Evolutionary conservation across 192 early-diverging fungal species (phyloP), one percentile per base, ranked within the genome.

Genomic region (Coemansia sp.): DNA sequence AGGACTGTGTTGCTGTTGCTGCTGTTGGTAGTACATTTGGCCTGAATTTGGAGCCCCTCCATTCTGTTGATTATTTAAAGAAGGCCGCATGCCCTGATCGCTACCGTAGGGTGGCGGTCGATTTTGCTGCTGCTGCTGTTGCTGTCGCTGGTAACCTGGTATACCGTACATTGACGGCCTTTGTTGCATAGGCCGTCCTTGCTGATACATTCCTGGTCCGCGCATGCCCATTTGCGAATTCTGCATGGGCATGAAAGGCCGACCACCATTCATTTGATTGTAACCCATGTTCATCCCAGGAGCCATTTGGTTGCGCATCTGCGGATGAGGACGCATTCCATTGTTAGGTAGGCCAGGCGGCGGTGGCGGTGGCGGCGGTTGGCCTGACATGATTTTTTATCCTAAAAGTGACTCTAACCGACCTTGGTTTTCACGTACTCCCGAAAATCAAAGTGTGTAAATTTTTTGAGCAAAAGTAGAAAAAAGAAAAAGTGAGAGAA

Each of bases 161-260:
- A 61, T 64, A n/a, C 67, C 44, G 23, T 69, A 54, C 19, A 49
- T 49, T 18, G 54, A 54, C 23, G 25, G 54, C 26, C 54, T 63
- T 21, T 61, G 61, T 38, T 57, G 53, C 54, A 59, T 60, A 9
- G 27, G 62, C 1, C 62, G 58, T 21, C 64, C 57, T 58, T 65
- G 73, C n/a, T 38, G 38, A 38, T 66, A 58, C 49, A 54, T 54
- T 21, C 60, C 60, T 2, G 63, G 64, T 5, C 58, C 56, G 5
- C 67, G 63, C 63, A 68, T 60, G 52, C 62, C 62, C 72, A 74
- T 74, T 67, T 73, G 70, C 7, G 30, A 31, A 10, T 58, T 58
- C 16, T 61, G 57, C 64, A 53, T 47, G 3, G 26, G 47, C 62
- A 66, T 67, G 26, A 49, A 61, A 5, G 71, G 71, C 22, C 71